These are phyloP conservation scores for Ganoderma boninense DNA, from an alignment of 1,284 basidiomycete species.

Conservation along the genomic window DNA sequence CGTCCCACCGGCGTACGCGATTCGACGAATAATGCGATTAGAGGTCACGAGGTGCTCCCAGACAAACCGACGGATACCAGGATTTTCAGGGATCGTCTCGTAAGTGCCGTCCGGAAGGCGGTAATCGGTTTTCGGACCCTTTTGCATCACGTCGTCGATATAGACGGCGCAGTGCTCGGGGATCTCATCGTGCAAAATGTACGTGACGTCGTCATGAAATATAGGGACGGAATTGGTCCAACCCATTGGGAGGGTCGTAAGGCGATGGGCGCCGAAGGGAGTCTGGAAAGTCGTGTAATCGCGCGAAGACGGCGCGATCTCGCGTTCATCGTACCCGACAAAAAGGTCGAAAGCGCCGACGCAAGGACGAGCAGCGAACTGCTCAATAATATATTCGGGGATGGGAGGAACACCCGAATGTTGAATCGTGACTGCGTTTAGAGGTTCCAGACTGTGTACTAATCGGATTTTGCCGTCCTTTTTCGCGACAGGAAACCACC, in stretches of 20 bases:
- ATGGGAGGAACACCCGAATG: constrained; percentile 40
- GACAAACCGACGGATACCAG: constrained; percentile 43
- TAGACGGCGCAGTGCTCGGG: constrained; percentile 42
- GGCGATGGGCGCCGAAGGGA: constrained; percentile 32
- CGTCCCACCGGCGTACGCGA: constrained; percentile 39
- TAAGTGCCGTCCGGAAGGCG: constrained; percentile 24
- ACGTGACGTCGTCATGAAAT: constrained; percentile 46
- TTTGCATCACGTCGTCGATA: constrained; percentile 42
- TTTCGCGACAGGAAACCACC: constrained; percentile 51
- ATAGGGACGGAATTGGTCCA: constrained; percentile 50
- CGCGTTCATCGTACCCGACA: constrained; percentile 32
- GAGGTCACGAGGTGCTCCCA: constrained; percentile 42
- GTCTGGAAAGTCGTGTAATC: constrained; percentile 39
- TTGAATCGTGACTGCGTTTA: constrained; percentile 45
- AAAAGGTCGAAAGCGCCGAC: constrained; percentile 40
- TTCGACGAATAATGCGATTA: constrained; percentile 41
- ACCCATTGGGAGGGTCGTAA: constrained; percentile 46
- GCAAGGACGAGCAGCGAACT: constrained; percentile 31
- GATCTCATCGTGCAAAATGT: constrained; percentile 47
- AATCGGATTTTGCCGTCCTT: constrained; percentile 45
- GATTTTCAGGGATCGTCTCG: constrained; percentile 41
- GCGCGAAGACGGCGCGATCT: constrained; percentile 36
- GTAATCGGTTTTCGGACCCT: constrained; percentile 38
- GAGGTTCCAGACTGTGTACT: constrained; percentile 44
- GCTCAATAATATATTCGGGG: constrained; percentile 42